Conservation (phyloP, 257 asterid genomes). For the Gardenia jasminoides region DNA sequence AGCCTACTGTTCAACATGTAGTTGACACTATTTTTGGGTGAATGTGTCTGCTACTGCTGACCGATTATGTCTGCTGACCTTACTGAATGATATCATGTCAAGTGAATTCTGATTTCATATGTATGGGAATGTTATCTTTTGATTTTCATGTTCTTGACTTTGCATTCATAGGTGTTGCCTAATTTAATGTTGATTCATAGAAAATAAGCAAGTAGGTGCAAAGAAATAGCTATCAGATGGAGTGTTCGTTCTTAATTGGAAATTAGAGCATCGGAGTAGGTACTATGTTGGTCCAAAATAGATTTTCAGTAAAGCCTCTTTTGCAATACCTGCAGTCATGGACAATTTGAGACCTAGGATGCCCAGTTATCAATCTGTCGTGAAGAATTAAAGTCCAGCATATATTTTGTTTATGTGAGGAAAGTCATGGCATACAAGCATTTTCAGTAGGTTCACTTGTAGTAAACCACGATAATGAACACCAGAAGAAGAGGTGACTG, state of each 20-base stretch:
- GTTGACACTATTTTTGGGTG: background rate
- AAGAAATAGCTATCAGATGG: background rate
- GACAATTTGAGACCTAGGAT: too few relatives aligned
- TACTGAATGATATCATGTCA: background rate
- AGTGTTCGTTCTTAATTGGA: background rate
- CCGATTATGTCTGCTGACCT: background rate
- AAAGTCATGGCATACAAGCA: too few relatives aligned
- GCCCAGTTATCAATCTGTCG: background rate
- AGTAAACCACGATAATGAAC: background rate
- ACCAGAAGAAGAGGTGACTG: too few relatives aligned
- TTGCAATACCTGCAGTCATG: background rate
- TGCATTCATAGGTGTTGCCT: background rate
- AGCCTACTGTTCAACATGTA: slow-evolving; percentile 19
- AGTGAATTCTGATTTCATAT: background rate
- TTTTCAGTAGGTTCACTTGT: background rate
- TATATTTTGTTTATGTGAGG: too few relatives aligned
- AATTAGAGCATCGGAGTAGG: background rate
- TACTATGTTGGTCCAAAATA: background rate
- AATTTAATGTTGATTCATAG: background rate
- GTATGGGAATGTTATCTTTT: background rate
- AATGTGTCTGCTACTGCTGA: background rate
- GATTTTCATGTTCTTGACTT: background rate
- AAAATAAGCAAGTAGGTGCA: background rate
- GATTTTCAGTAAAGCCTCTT: background rate
- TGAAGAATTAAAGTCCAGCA: background rate